Evolutionary conservation across 2,329 filamentous ascomycete genomes (phyloP), one percentile per base, ranked within the genome.

Genomic region (Colletotrichum liaoningense): DNA sequence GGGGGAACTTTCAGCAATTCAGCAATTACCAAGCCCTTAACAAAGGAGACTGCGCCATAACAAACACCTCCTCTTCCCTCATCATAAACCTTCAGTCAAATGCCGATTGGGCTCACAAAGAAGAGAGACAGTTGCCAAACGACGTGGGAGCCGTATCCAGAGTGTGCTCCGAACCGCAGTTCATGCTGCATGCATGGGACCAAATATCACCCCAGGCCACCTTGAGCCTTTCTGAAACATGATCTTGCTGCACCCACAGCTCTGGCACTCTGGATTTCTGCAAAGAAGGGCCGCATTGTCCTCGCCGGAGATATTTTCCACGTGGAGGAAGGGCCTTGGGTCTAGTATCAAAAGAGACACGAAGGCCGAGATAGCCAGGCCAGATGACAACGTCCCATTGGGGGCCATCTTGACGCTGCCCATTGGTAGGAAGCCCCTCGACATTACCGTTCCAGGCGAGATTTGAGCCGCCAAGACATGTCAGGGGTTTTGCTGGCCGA

Each of bases 321-420:
- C 69, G 69, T 72, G 58, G 69, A 57, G 30, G 52, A 68, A 55
- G 33, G 26, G 38, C 52, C 42, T 62, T 67, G 33, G 57, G 30
- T n/a, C 54, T 72, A 69, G 65, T 46, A 59, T 63, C 57, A 26
- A 72, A 30, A 52, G 22, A 59, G 64, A 72, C 38, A 63, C 52
- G 57, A 69, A 19, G 54, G 22, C 69, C 69, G 69, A 72, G 38
- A 72, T 59, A 62, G 56, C 24, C 49, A 14, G 26, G 57, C 19
- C 42, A 49, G n/a, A 19, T 42, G 60, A 59, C 57, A 60, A 22
- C 33, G 14, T 42, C 12, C 30, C 22, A 42, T 62, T 49, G 38
- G 49, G 24, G 38, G n/a, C 22, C 14, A 24, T 56, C 14, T 54
- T 33, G 30, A 19, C 16, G 6, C 28, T 3, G n/a, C n/a, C 57